Percentiles rank a stretch among this genome's conserved stretches.
phyloP scores from a whole-genome alignment of 345 rosid species.

The Acer negundo region DNA sequence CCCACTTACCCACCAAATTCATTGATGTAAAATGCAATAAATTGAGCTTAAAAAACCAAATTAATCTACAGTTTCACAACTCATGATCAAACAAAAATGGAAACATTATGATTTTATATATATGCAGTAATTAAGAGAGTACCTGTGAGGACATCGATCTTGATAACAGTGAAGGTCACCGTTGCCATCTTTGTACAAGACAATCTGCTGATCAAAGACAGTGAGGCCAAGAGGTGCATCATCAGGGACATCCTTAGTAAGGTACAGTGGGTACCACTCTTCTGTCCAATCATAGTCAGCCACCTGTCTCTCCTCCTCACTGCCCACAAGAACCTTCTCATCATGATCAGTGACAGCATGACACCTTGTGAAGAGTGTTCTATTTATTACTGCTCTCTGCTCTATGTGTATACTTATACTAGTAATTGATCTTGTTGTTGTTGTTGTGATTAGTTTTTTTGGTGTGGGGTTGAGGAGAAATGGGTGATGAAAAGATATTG shows the following conservation, averaged over 20 bases:
- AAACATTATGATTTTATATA: too few species aligned
- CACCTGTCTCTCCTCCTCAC: conserved; percentile 43
- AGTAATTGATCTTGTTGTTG: not conserved
- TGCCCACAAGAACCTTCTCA: conserved; percentile 25
- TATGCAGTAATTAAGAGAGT: too few species aligned
- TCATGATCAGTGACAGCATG: conserved; percentile 41
- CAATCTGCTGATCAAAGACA: conserved; percentile 79
- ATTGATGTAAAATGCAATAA: too few species aligned
- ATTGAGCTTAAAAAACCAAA: too few species aligned
- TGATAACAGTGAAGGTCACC: conserved; percentile 67
- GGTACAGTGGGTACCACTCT: conserved; percentile 95
- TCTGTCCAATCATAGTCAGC: conserved; percentile 82
- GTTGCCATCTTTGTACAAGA: conserved; percentile 72
- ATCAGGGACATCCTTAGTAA: conserved; percentile 72
- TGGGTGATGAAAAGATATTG: conserved; percentile 16
- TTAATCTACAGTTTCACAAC: too few species aligned
- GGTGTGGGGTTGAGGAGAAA: conserved; percentile 16
- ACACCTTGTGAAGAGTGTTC: conserved; percentile 11
- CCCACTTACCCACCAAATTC: too few species aligned
- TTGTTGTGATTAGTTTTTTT: conserved; percentile 5
- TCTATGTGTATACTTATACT: not conserved
- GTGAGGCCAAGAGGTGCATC: conserved; percentile 95
- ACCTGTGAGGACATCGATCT: conserved; percentile 98
- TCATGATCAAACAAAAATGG: too few species aligned
- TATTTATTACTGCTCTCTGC: not conserved